Evolutionary conservation across 2,329 filamentous ascomycete genomes (phyloP).

Genomic region (Penicillium sp.): DNA sequence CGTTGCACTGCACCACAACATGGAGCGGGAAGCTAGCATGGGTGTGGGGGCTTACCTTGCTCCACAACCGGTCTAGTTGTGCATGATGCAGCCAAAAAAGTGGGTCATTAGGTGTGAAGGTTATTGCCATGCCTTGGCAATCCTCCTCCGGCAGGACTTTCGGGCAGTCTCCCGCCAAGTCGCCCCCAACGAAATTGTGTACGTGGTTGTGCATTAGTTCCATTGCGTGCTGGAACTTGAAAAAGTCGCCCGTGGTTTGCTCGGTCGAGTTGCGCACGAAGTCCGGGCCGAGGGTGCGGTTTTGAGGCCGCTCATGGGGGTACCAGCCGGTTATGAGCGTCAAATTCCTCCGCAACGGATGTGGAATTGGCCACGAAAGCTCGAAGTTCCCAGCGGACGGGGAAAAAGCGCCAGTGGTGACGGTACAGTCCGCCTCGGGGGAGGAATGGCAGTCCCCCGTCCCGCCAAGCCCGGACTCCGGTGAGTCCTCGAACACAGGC

Average conservation of each 20-base stretch:
- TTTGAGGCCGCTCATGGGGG: neutral
- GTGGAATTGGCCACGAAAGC: neutral
- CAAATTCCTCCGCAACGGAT: neutral
- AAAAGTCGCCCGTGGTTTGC: neutral
- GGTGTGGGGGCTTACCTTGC: neutral
- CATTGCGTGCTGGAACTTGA: neutral
- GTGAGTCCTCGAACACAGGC: slow-evolving; percentile 1
- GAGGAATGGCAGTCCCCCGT: neutral
- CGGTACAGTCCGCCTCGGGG: neutral
- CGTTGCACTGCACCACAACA: neutral
- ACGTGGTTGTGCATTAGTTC: neutral
- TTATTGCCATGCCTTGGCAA: neutral
- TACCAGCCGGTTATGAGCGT: neutral
- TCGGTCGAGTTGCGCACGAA: neutral
- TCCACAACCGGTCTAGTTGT: slow-evolving; percentile 8
- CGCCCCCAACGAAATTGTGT: neutral
- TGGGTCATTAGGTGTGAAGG: slow-evolving; percentile 8
- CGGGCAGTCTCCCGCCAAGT: neutral
- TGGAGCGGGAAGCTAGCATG: neutral
- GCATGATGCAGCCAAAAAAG: slow-evolving; percentile 10
- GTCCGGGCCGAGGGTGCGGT: neutral
- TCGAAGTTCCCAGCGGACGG: neutral
- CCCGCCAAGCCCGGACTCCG: neutral
- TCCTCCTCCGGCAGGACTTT: neutral
- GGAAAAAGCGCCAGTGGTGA: neutral